Conservation (phyloP, 805 yeast species). For the Ogataea populi-albae region DNA sequence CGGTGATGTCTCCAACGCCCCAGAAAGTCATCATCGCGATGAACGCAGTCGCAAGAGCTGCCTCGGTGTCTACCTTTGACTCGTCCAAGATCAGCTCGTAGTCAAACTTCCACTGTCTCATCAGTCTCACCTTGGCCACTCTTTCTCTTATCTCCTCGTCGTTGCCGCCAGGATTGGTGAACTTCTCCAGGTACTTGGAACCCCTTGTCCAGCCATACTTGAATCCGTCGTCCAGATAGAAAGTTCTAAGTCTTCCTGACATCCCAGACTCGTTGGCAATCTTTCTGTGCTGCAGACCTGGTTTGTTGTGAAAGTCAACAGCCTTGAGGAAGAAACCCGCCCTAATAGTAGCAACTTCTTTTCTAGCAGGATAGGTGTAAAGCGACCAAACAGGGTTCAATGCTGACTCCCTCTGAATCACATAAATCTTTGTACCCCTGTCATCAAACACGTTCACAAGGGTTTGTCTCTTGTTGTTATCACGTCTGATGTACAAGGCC, state of each 20-base stretch:
- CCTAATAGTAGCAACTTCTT: slow-evolving; percentile 49
- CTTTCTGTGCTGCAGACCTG: slow-evolving; percentile 44
- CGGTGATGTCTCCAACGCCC: slow-evolving; percentile 54
- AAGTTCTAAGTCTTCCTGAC: slow-evolving; percentile 43
- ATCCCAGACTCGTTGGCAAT: slow-evolving; percentile 37
- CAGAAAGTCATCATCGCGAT: slow-evolving; percentile 66
- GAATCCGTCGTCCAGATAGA: slow-evolving; percentile 50
- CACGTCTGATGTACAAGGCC: slow-evolving; percentile 48
- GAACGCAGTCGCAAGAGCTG: slow-evolving; percentile 59
- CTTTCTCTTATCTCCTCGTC: slow-evolving; percentile 52
- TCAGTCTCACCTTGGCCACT: slow-evolving; percentile 51
- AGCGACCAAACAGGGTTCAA: slow-evolving; percentile 53
- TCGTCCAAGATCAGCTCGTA: slow-evolving; percentile 56
- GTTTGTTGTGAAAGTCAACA: slow-evolving; percentile 47
- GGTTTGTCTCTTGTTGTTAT: slow-evolving; percentile 43
- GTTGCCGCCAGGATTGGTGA: slow-evolving; percentile 55
- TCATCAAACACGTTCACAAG: slow-evolving; percentile 49
- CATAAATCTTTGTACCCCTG: slow-evolving; percentile 40
- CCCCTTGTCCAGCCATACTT: slow-evolving; percentile 56
- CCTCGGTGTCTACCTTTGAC: slow-evolving; percentile 43
- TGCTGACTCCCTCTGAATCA: slow-evolving; percentile 50
- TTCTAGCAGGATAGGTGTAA: slow-evolving; percentile 41
- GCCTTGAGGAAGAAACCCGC: slow-evolving; percentile 46
- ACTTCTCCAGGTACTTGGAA: slow-evolving; percentile 48
- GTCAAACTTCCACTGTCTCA: slow-evolving; percentile 59